Evolutionary conservation across 305 asterid species (phyloP).

Genomic region (Coffea humblotiana): DNA sequence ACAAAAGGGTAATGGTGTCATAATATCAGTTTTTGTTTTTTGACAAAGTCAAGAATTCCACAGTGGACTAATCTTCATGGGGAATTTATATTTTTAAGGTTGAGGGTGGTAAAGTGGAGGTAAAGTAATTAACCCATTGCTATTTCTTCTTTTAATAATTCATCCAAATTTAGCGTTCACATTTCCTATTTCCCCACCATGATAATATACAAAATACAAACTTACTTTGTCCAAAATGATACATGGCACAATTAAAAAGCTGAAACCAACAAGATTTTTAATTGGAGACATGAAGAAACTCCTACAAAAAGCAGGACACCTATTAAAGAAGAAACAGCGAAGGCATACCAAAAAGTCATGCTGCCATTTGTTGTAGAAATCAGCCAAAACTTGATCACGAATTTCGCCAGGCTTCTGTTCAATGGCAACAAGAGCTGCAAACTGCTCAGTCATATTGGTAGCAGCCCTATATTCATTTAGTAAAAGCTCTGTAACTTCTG

Average conservation of each 20-base stretch:
- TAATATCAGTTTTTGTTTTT: too few species aligned
- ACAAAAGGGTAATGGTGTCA: too few species aligned
- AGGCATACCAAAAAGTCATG: slow-evolving; percentile 75
- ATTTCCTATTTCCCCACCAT: neutral
- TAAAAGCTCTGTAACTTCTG: slow-evolving; percentile 63
- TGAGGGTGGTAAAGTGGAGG: too few species aligned
- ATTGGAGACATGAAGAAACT: neutral
- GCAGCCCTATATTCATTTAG: slow-evolving; percentile 77
- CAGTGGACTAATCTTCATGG: too few species aligned
- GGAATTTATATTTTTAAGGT: too few species aligned
- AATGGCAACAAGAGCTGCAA: slow-evolving; percentile 80
- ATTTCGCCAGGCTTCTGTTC: slow-evolving; percentile 77
- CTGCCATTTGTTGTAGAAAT: slow-evolving; percentile 87
- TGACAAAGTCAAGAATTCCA: too few species aligned
- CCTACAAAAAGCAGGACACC: neutral
- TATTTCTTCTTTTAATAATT: too few species aligned
- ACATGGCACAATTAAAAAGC: neutral
- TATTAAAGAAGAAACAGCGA: slow-evolving; percentile 14
- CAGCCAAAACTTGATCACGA: slow-evolving; percentile 81
- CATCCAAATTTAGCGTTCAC: neutral
- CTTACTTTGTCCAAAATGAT: neutral
- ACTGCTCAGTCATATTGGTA: slow-evolving; percentile 89
- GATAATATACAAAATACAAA: neutral
- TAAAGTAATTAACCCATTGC: too few species aligned
- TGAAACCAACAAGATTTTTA: neutral